phyloP scores from a whole-genome alignment of 371 early-diverging fungal genomes.

The Circinella minor region DNA sequence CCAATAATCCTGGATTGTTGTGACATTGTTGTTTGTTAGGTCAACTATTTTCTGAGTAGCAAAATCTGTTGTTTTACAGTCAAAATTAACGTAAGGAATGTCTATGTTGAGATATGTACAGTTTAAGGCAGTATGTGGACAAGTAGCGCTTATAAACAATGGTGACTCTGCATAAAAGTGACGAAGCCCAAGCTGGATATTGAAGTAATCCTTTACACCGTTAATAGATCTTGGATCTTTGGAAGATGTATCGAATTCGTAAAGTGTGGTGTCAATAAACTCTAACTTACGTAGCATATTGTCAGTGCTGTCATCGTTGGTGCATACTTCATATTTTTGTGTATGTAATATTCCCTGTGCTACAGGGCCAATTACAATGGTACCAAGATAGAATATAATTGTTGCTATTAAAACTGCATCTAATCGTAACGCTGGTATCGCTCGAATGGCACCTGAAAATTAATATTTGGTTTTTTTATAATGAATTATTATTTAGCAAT shows the following conservation, averaged over 20 bases:
- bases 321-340: not conserved
- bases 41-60: slow-evolving; percentile 2
- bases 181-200: not conserved
- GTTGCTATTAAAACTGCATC: slow-evolving; percentile 25
- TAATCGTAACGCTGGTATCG: slow-evolving; percentile 19
- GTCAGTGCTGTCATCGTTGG: not conserved
- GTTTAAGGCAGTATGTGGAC: not conserved
- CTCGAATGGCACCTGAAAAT: slow-evolving; percentile 19
- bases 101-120: slow-evolving; percentile 7
- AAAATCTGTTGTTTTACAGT: not conserved
- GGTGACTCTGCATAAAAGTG: not conserved
- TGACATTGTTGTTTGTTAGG: not conserved
- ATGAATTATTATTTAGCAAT: not conserved
- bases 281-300: not conserved
- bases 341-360: slow-evolving; percentile 26
- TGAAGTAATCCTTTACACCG: not conserved
- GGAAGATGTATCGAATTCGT: not conserved
- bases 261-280: not conserved
- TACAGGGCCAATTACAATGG: slow-evolving; percentile 26
- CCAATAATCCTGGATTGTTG: not conserved
- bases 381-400: slow-evolving; percentile 29
- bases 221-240: not conserved
- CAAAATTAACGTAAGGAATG: not conserved
- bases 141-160: not conserved
- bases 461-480: not conserved